Evolutionary conservation across 1,139 yeast genomes (phyloP), one percentile per base, ranked within the genome.

Genomic region (Taphrina betulina): DNA sequence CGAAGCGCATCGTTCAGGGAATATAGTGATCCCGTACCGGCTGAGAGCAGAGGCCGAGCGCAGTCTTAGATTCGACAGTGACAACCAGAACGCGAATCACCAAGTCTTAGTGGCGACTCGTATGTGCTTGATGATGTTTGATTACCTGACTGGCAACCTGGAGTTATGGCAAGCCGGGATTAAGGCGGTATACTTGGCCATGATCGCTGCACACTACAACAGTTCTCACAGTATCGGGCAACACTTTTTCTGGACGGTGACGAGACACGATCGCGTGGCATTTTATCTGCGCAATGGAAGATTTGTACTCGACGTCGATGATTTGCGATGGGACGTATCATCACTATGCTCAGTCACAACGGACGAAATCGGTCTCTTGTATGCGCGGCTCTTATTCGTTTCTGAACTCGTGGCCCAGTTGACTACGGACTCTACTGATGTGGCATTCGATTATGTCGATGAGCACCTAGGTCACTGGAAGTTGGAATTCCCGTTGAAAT

Each of bases 291-390:
- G 53, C 1, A n/a, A 12, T 14, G n/a, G n/a, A 7, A 29, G 36
- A 7, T 36, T 28, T 17, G 53, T 48, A 10, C 26, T 48, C 22
- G 53, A 48, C 24, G 53, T 48, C 19, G 53, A 48, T 12, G 53
- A 48, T 8, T 37, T 48, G 23, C 41, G 26, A n/a, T 48, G 53
- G 53, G 44, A 36, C 12, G n/a, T n/a, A n/a, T n/a, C n/a, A n/a
- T n/a, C n/a, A n/a, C n/a, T n/a, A n/a, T n/a, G n/a, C n/a, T 17
- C 19, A 24, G 35, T 26, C 19, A 22, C 28, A 5, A 31, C 26
- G n/a, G 53, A 28, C n/a, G 29, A 28, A 44, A 37, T 48, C 22
- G 42, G 53, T 2, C 3, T 20, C 2, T 16, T 48, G 22, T 17
- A 36, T 17, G 53, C 53, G n/a, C 29, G 37, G 20, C 29, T 48